phyloP scores from a whole-genome alignment of 164 flowering plant species.

The Vitis rupestris region DNA sequence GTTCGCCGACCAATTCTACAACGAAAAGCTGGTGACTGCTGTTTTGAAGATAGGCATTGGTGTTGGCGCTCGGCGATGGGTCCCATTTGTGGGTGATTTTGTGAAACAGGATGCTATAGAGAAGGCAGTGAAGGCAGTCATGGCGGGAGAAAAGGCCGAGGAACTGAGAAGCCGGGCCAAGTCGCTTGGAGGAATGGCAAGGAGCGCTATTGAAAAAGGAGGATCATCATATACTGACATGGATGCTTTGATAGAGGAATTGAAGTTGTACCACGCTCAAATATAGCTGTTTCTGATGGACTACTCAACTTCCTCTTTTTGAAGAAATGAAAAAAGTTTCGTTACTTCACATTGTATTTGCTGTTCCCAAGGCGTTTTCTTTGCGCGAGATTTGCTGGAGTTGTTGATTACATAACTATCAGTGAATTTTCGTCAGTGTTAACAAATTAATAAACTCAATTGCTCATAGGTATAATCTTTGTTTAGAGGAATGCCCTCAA shows the following conservation, averaged over 20 bases:
- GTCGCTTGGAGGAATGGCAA: constrained; percentile 12
- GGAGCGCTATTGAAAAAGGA: constrained; percentile 8
- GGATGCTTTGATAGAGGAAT: constrained; percentile 2
- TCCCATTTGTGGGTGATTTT: constrained; percentile 2
- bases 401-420: too few species aligned
- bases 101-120: constrained; percentile 5
- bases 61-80: constrained; percentile 15
- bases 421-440: too few species aligned
- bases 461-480: too few species aligned
- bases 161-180: constrained; percentile 13
- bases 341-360: too few species aligned
- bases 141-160: constrained; percentile 15
- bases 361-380: too few species aligned
- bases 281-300: not conserved
- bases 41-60: constrained; percentile 11
- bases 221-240: constrained; percentile 17
- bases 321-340: too few species aligned
- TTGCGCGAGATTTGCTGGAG: too few species aligned
- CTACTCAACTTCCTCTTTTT: too few species aligned
- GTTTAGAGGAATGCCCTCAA: too few species aligned
- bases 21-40: constrained; percentile 15
- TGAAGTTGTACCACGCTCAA: not conserved
- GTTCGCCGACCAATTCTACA: constrained; percentile 16
- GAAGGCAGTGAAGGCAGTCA: constrained; percentile 5
- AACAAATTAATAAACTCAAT: too few species aligned